Evolutionary conservation across 192 early-diverging fungal genomes (phyloP).

Genomic region (Rhizoclosmatium globosum): DNA sequence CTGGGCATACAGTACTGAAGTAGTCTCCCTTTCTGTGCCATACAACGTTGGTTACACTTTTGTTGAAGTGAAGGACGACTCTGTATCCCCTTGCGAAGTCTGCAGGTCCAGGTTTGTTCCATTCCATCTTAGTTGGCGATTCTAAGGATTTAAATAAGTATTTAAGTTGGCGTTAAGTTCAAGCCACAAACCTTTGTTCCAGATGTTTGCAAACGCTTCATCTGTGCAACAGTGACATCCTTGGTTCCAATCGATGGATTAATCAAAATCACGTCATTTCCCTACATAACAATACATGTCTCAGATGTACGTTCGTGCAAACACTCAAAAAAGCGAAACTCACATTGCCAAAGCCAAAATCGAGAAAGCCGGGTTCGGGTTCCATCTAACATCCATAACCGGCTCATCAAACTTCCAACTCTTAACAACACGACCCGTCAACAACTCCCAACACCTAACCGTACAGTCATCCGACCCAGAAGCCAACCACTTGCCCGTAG

Average conservation of each 20-base stretch:
- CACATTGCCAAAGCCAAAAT: conserved; percentile 78
- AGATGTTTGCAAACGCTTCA: conserved; percentile 41
- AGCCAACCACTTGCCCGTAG: conserved; percentile 87
- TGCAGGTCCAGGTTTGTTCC: conserved; percentile 41
- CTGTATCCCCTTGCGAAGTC: conserved; percentile 9
- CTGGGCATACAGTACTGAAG: conserved; percentile 84
- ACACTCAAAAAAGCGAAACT: conserved; percentile 12
- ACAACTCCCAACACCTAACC: conserved; percentile 90
- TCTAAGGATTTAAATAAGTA: background rate
- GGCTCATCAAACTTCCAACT: conserved; percentile 76
- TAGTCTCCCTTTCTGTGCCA: conserved; percentile 99
- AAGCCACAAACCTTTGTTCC: conserved; percentile 9
- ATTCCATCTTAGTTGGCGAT: conserved; percentile 31
- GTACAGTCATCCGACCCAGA: conserved; percentile 93
- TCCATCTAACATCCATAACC: conserved; percentile 87
- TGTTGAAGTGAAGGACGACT: conserved; percentile 12
- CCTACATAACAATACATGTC: conserved; percentile 33
- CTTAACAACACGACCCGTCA: conserved; percentile 85
- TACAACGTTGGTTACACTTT: conserved; percentile 75
- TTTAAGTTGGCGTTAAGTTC: background rate
- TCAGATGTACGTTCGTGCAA: too few relatives aligned
- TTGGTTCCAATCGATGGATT: conserved; percentile 24
- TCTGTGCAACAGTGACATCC: conserved; percentile 44
- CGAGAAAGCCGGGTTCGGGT: conserved; percentile 79
- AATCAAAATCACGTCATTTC: conserved; percentile 55